Conservation (phyloP, 352 stramenopile genomes). For the Pythium plurisporium region DNA sequence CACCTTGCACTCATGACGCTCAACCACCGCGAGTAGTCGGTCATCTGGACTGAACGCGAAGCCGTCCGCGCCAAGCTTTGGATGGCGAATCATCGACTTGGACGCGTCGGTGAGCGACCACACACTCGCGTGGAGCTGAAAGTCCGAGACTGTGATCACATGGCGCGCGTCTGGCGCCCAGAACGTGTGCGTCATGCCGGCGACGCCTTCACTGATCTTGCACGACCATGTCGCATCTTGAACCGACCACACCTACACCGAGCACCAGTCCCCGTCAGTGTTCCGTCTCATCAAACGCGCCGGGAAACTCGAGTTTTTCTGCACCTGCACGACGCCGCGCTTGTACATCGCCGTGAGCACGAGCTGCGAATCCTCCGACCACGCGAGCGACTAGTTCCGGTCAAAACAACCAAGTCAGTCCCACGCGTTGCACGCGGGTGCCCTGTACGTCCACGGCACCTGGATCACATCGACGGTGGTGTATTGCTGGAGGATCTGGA, state of each 20-base stretch:
- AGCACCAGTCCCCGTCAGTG: neutral
- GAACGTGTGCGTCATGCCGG: conserved; percentile 41
- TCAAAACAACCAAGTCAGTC: neutral
- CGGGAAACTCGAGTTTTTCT: neutral
- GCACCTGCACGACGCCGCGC: conserved; percentile 52
- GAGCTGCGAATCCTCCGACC: conserved; percentile 64
- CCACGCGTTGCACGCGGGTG: neutral
- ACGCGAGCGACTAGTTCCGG: conserved; percentile 28
- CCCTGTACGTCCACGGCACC: neutral
- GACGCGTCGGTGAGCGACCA: conserved; percentile 68
- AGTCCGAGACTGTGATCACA: conserved; percentile 78
- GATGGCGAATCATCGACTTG: conserved; percentile 56
- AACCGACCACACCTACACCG: conserved; percentile 51
- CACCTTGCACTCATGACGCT: conserved; percentile 79
- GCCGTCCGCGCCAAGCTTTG: conserved; percentile 63
- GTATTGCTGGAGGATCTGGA: conserved; percentile 71
- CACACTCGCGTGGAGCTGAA: conserved; percentile 76
- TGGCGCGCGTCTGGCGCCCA: conserved; percentile 67
- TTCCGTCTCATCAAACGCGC: neutral
- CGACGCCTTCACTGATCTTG: conserved; percentile 74
- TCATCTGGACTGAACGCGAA: conserved; percentile 62
- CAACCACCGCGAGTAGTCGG: conserved; percentile 54
- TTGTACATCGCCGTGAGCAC: conserved; percentile 65
- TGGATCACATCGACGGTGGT: conserved; percentile 48
- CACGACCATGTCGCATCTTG: conserved; percentile 59